Conservation (phyloP, 768 basidiomycete species). For the Tylopilus intermedius region DNA sequence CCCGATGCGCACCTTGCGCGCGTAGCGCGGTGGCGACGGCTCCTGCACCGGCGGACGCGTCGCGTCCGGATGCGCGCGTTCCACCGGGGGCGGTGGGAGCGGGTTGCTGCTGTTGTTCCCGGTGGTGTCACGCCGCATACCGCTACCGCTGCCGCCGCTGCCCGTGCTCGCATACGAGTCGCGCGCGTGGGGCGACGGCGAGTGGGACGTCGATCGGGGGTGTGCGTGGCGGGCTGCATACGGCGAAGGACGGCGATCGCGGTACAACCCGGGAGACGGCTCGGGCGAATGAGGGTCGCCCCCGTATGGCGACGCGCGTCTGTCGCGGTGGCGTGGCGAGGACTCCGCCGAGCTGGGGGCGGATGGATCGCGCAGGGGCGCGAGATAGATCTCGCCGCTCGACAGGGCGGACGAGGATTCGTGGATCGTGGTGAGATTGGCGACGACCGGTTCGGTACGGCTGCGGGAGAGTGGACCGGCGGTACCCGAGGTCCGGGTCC, state of each 20-base stretch:
- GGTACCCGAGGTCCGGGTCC: constrained; percentile 9
- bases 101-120: constrained; percentile 14
- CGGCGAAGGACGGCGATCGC: constrained; percentile 23
- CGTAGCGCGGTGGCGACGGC: constrained; percentile 27
- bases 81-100: constrained; percentile 28
- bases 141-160: neutral
- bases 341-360: constrained; percentile 17
- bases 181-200: constrained; percentile 4
- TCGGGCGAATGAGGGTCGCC: constrained; percentile 19
- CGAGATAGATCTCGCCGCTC: constrained; percentile 26
- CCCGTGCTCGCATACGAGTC: constrained; percentile 4
- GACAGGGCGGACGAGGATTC: constrained; percentile 19
- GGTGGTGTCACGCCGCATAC: constrained; percentile 10
- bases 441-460: constrained; percentile 28
- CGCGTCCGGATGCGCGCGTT: constrained; percentile 20
- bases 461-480: constrained; percentile 19
- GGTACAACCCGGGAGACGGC: constrained; percentile 24
- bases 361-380: constrained; percentile 18
- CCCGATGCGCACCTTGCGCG: constrained; percentile 45
- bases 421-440: constrained; percentile 26
- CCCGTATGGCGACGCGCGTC: constrained; percentile 21
- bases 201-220: neutral
- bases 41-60: constrained; percentile 27
- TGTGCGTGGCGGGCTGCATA: constrained; percentile 12
- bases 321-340: constrained; percentile 23